Conservation (phyloP, 2,329 filamentous ascomycete genomes). For the Aureobasidium sp. region DNA sequence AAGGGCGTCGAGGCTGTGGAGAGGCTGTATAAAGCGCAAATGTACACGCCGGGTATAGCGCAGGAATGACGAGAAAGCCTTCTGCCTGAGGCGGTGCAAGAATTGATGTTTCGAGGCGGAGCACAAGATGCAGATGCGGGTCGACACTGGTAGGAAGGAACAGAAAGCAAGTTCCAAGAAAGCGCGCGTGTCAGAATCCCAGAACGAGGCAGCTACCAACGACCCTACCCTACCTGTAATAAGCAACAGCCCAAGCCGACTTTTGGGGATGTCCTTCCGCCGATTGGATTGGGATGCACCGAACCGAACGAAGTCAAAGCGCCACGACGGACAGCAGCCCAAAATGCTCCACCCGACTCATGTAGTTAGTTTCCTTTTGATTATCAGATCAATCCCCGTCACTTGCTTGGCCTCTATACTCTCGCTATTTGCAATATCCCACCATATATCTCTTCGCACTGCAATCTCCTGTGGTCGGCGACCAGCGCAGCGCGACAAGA, state of each 20-base stretch:
- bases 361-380: neutral
- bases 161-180: neutral
- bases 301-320: slow-evolving; percentile 10
- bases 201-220: slow-evolving; percentile 10
- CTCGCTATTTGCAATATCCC: neutral
- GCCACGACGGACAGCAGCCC: neutral
- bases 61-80: neutral
- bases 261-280: slow-evolving; percentile 1
- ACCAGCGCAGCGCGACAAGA: neutral
- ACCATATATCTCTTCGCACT: neutral
- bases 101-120: neutral
- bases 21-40: slow-evolving; percentile 11
- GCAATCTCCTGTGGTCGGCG: neutral
- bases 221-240: slow-evolving; percentile 3
- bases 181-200: slow-evolving; percentile 5
- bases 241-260: slow-evolving; percentile 1
- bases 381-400: slow-evolving; percentile 4
- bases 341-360: slow-evolving; percentile 1
- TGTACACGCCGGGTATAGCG: neutral
- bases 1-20: slow-evolving; percentile 11
- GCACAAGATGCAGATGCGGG: slow-evolving; percentile 1
- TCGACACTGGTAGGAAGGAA: neutral
- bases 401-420: neutral
- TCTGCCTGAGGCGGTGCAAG: slow-evolving; percentile 10
- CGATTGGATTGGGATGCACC: slow-evolving; percentile 6